Base-by-base conservation (phyloP, 176 grass and related monocot species). In the Hyparrhenia diplandra region DNA sequence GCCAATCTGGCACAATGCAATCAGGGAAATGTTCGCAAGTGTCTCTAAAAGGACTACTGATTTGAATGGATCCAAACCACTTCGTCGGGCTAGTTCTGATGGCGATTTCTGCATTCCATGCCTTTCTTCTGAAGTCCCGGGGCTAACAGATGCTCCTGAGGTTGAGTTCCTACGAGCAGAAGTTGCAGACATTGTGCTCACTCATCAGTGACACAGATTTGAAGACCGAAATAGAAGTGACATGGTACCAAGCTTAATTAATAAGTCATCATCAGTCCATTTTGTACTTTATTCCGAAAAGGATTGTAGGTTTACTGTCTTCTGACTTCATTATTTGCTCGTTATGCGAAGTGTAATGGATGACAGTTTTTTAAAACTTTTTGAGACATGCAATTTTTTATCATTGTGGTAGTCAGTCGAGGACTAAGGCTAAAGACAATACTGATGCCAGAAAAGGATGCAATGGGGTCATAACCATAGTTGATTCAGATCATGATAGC, bases 1-100 rank as follows among this genome's bases (percentile, higher is more conserved):
- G 55, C 94, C 94, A 79, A 58, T 93, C 74, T 97, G 94, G 88
- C 75, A 20, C 9, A 77, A 81, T 79, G 77, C 88, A 64, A 78
- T 78, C 30, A 79, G 74, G 47, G 94, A 93, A 24, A 83, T 74
- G 39, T 57, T 93, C 35, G 39, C 76, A 49, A 57, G 69, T 57
- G 35, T 67, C 29, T 31, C 72, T 42, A 51, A 81, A 80, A 86
- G 65, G 36, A 17, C 31, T 36, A 54, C 51, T 76, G 49, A 64
- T 24, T 62, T 47, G 20, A 76, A 73, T 64, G 62, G 73, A 45
- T 75, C 75, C 24, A 64, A 85, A n/a, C 40, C 10, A 12, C 79
- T 36, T 74, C 83, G 69, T 54, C 60, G 76, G 30, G 45, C 67
- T 24, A 78, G 67, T 67, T 87, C 85, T 1, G 62, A 20, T 49